Evolutionary conservation across 306 rosid genomes (phyloP), one percentile per base, ranked within the genome.

Genomic region (Glycine tomentella): DNA sequence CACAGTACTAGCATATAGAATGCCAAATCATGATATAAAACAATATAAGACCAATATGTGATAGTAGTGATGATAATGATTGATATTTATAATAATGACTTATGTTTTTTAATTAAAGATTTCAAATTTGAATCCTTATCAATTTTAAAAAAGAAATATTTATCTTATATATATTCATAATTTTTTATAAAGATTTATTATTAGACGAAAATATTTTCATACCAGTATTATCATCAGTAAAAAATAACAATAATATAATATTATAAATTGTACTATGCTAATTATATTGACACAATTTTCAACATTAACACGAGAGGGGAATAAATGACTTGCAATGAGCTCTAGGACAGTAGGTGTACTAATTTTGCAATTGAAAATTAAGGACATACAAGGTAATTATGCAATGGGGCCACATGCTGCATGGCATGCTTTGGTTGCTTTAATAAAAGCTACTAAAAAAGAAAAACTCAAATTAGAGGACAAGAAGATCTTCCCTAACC

Each of bases 371-470:
- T 79, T 67, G 80, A 80, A 84, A 87, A 86, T 77, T 57, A 78
- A 58, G 31, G 31, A 25, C 31, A 25, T 25, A 25, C 31, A 25
- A 25, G 87, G 80, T 79, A 70, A 90, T 88, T 79, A 85, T 73
- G 81, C 87, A 90, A 85, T 67, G 86, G 83, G 85, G 78, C 84
- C 94, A 90, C 94, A 90, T 93, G 98, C 2, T 88, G 81, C 83
- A 80, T 85, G 90, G 93, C 93, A 89, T 92, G 95, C 93, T 78
- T 88, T 84, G 93, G 86, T 86, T 88, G 87, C 91, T 87, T 83
- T 91, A 78, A 88, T 78, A 85, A 77, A 87, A 89, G 85, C 74
- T 79, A 84, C 31, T 25, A 87, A 87, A 40, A 46, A 80, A 78
- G 5, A 36, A 36, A 36, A 83, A 80, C 81, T 70, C 49, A 72